phyloP scores from a whole-genome alignment of 1,284 basidiomycete genomes.

The Phylloporus sp. region DNA sequence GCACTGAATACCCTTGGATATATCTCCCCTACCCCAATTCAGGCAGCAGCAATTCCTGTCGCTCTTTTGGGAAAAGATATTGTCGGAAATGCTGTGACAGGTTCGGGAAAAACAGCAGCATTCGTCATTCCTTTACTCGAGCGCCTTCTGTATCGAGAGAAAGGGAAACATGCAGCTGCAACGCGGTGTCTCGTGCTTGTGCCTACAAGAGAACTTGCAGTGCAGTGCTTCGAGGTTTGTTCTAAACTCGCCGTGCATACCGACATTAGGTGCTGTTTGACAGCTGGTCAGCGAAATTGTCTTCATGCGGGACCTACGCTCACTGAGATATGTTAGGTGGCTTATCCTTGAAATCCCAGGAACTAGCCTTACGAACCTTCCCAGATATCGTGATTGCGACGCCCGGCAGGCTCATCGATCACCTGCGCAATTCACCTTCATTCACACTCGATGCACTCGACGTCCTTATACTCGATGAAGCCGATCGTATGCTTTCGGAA shows the following conservation, averaged over 20 bases:
- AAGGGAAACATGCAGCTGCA: conserved; percentile 83
- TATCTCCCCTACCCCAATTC: conserved; percentile 91
- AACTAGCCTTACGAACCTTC: conserved; percentile 79
- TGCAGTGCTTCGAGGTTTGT: conserved; percentile 93
- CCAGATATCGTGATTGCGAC: conserved; percentile 96
- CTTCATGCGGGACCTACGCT: conserved; percentile 14
- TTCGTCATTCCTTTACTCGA: conserved; percentile 96
- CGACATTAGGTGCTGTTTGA: conserved; percentile 86
- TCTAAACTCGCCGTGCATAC: conserved; percentile 85
- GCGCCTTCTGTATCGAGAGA: conserved; percentile 87
- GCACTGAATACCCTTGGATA: conserved; percentile 85
- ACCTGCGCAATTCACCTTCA: conserved; percentile 93
- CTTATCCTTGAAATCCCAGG: conserved; percentile 90
- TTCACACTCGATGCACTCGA: conserved; percentile 95
- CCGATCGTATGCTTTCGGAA: conserved; percentile 97
- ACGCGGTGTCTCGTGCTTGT: conserved; percentile 93
- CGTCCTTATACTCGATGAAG: conserved; percentile 95
- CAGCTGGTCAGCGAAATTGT: conserved; percentile 65
- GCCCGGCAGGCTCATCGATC: conserved; percentile 95
- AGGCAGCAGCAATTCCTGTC: conserved; percentile 90
- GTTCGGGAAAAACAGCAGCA: conserved; percentile 96
- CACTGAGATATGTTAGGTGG: conserved; percentile 61
- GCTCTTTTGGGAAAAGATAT: conserved; percentile 94
- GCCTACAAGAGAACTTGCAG: conserved; percentile 92
- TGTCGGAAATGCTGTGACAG: conserved; percentile 94